A percentile compares a stretch with the other conserved stretches of the same genome.
Evolutionary conservation across 345 rosid species (phyloP).

Genomic region (Rhodamnia rubescens): DNA sequence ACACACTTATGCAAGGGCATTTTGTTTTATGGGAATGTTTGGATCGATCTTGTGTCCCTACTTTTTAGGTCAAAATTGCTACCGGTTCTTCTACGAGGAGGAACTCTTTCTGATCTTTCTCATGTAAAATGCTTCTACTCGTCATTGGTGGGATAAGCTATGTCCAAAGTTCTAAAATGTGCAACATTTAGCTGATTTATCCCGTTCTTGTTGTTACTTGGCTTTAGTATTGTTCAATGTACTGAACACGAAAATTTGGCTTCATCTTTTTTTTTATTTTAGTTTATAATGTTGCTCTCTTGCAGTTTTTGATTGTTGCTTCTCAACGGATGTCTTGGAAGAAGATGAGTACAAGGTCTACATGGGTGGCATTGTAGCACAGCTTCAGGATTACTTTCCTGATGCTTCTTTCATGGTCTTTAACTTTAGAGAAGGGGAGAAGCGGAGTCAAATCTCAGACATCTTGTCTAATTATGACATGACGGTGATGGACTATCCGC

Average conservation of each 20-base stretch:
- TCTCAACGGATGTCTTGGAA: slow-evolving; percentile 84
- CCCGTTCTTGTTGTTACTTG: not conserved
- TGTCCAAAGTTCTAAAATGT: not conserved
- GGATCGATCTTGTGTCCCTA: not conserved
- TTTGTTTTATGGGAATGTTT: not conserved
- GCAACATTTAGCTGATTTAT: not conserved
- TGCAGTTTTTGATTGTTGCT: slow-evolving; percentile 98
- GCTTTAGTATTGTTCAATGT: not conserved
- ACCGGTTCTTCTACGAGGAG: not conserved
- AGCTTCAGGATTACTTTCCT: slow-evolving; percentile 87
- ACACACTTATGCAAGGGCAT: not conserved
- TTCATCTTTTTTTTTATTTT: not conserved
- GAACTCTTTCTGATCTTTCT: not conserved
- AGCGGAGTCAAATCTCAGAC: slow-evolving; percentile 80
- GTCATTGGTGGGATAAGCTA: not conserved
- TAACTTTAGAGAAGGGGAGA: slow-evolving; percentile 93
- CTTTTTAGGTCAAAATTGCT: not conserved
- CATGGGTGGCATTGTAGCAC: slow-evolving; percentile 90
- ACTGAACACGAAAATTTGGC: not conserved
- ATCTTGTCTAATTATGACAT: slow-evolving; percentile 81
- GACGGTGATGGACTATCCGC: slow-evolving; percentile 99
- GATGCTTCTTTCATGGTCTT: slow-evolving; percentile 98
- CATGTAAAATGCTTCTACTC: not conserved
- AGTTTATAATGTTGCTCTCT: not conserved
- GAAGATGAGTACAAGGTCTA: slow-evolving; percentile 91